Percentiles rank a stretch among this genome's conserved stretches.
phyloP scores from a whole-genome alignment of 495 filamentous ascomycete species.

The Chaetomium fimeti region DNA sequence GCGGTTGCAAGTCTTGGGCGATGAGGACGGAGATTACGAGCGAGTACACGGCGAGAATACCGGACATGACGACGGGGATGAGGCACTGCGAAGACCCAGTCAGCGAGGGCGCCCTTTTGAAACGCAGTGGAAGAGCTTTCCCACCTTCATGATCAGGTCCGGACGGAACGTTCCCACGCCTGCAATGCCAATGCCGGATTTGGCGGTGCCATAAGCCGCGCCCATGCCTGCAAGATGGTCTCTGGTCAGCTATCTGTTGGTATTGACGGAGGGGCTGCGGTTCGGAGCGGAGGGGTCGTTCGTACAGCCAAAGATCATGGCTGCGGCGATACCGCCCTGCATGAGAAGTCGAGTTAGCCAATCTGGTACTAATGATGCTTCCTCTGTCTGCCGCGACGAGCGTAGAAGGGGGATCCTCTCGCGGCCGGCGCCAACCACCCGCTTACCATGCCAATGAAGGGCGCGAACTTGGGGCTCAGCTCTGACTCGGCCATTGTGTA shows the following conservation, averaged over 20 bases:
- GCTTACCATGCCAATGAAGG: conserved; percentile 93
- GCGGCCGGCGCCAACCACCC: not conserved
- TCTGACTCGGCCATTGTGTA: conserved; percentile 65
- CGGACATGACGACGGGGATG: conserved; percentile 98
- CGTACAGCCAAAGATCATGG: conserved; percentile 95
- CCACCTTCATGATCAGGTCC: conserved; percentile 97
- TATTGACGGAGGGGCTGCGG: not conserved
- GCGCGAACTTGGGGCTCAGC: conserved; percentile 83
- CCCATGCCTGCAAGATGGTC: conserved; percentile 65
- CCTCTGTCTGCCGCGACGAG: not conserved
- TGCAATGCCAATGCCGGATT: conserved; percentile 93
- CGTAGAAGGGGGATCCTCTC: not conserved
- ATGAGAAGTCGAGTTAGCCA: conserved; percentile 39
- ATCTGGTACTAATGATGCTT: not conserved
- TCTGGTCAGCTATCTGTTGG: conserved; percentile 31
- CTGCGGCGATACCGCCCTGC: conserved; percentile 83
- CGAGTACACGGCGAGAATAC: conserved; percentile 97
- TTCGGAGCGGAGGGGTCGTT: conserved; percentile 22
- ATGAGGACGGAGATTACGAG: conserved; percentile 96
- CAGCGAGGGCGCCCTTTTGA: not conserved
- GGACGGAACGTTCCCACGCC: conserved; percentile 90
- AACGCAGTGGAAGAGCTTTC: conserved; percentile 1
- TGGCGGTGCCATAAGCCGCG: conserved; percentile 95
- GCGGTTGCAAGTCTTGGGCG: conserved; percentile 73
- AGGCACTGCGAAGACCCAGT: conserved; percentile 59